phyloP scores from a whole-genome alignment of 2,329 filamentous ascomycete genomes.

The Pseudonectria foliicola region DNA sequence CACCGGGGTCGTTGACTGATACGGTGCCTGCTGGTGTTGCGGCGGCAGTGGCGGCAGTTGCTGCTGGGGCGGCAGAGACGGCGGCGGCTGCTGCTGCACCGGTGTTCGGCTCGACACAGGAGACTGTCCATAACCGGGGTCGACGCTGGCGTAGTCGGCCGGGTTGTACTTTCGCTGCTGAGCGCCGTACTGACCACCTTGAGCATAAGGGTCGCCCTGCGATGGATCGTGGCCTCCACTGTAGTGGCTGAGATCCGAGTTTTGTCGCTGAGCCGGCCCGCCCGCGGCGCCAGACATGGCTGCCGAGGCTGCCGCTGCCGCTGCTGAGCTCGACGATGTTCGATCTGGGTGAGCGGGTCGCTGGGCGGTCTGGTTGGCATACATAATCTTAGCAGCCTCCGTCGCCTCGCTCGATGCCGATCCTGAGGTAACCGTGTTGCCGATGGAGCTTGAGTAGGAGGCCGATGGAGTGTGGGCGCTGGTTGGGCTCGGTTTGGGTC shows the following conservation, averaged over 20 bases:
- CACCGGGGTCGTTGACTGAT: conserved; percentile 24
- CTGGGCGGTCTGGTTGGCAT: conserved; percentile 46
- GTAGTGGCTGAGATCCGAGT: conserved; percentile 29
- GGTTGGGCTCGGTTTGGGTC: conserved; percentile 43
- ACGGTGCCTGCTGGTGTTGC: conserved; percentile 28
- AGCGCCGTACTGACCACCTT: conserved; percentile 27
- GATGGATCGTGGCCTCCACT: conserved; percentile 26
- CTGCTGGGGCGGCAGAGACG: conserved; percentile 27
- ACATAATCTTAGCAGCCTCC: conserved; percentile 59
- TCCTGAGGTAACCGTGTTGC: conserved; percentile 15
- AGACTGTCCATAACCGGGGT: conserved; percentile 34
- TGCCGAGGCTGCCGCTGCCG: conserved; percentile 49
- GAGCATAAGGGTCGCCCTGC: conserved; percentile 29
- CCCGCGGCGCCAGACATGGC: conserved; percentile 47
- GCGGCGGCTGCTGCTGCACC: conserved; percentile 24
- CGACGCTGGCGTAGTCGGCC: conserved; percentile 63
- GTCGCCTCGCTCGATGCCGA: conserved; percentile 41
- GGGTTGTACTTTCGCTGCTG: conserved; percentile 68
- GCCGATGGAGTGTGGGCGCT: conserved; percentile 27
- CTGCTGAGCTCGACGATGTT: conserved; percentile 46
- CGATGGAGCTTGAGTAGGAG: conserved; percentile 27
- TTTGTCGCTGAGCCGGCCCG: conserved; percentile 27
- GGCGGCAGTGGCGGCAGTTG: conserved; percentile 32
- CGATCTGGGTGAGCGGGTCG: conserved; percentile 45
- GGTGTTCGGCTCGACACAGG: conserved; percentile 25